Percentiles rank a stretch among this genome's conserved stretches.
Conservation (phyloP, 345 rosid species). For the Murraya paniculata region DNA sequence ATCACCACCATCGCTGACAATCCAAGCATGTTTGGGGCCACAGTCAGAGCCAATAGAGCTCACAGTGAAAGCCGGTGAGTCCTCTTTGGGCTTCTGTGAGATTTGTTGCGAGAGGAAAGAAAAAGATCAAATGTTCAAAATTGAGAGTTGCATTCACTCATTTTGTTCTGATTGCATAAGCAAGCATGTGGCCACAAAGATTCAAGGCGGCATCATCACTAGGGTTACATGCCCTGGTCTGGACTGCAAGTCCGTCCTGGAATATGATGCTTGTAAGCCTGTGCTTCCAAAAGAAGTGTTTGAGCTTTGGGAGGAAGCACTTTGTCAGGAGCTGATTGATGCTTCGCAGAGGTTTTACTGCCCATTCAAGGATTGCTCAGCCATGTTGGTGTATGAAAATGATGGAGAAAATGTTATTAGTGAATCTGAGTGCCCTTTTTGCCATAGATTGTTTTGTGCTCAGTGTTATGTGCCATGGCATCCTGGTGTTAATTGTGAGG, state of each 20-base stretch:
- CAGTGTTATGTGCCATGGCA: slow-evolving; percentile 46
- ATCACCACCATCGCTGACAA: not conserved
- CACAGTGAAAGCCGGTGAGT: slow-evolving; percentile 15
- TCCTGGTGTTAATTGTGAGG: slow-evolving; percentile 32
- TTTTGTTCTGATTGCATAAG: slow-evolving; percentile 53
- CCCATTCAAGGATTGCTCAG: slow-evolving; percentile 73
- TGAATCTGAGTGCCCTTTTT: slow-evolving; percentile 63
- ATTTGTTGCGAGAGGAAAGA: slow-evolving; percentile 57
- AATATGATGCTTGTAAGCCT: slow-evolving; percentile 38
- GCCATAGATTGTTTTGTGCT: slow-evolving; percentile 57
- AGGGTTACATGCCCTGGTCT: slow-evolving; percentile 53
- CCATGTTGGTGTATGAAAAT: slow-evolving; percentile 38
- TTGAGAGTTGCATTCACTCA: slow-evolving; percentile 39
- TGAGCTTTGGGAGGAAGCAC: slow-evolving; percentile 52
- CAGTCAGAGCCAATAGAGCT: not conserved
- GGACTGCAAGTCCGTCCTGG: slow-evolving; percentile 41
- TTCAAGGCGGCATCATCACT: slow-evolving; percentile 19
- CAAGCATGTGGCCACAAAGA: slow-evolving; percentile 40
- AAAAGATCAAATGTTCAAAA: slow-evolving; percentile 33
- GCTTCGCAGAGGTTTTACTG: slow-evolving; percentile 46
- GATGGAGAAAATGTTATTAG: slow-evolving; percentile 28
- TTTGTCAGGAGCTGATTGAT: slow-evolving; percentile 42
- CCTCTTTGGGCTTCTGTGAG: slow-evolving; percentile 41
- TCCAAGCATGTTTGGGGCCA: not conserved
- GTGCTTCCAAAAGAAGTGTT: slow-evolving; percentile 42